phyloP scores from a whole-genome alignment of 805 yeast species.

The Kuraishia borneana region DNA sequence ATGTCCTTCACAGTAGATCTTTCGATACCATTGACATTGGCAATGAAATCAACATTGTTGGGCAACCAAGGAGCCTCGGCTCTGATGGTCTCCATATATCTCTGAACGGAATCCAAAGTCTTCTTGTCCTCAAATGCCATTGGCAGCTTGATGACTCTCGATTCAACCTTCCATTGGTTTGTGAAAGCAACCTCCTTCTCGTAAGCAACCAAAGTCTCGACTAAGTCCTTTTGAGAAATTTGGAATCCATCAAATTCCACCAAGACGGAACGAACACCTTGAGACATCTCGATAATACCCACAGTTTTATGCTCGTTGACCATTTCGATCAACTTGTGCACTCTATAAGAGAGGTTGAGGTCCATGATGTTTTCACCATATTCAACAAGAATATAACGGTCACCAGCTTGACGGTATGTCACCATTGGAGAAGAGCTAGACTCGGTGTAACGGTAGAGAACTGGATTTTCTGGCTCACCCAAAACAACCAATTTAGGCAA shows the following conservation, averaged over 20 bases:
- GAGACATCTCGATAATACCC: conserved; percentile 93
- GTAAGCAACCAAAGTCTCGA: conserved; percentile 57
- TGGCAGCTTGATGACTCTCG: conserved; percentile 77
- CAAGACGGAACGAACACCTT: conserved; percentile 91
- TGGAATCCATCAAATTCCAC: conserved; percentile 66
- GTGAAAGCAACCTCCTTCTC: conserved; percentile 67
- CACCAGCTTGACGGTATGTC: conserved; percentile 94
- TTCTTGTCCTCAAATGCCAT: conserved; percentile 93
- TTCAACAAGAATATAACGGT: conserved; percentile 82
- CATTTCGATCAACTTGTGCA: conserved; percentile 68
- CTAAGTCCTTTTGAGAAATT: conserved; percentile 49
- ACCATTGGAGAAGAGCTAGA: conserved; percentile 49
- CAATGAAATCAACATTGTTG: conserved; percentile 91
- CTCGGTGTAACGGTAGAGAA: conserved; percentile 41
- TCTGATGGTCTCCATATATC: conserved; percentile 91
- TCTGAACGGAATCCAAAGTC: conserved; percentile 79
- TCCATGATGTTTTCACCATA: conserved; percentile 87
- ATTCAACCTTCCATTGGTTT: conserved; percentile 77
- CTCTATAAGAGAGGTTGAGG: conserved; percentile 74
- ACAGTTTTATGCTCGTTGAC: conserved; percentile 52
- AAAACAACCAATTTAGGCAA: conserved; percentile 20
- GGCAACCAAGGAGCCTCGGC: conserved; percentile 96
- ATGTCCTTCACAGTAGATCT: conserved; percentile 71
- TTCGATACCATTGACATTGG: conserved; percentile 67
- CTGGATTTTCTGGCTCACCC: conserved; percentile 53